Percentiles rank a stretch among this genome's conserved stretches.
Evolutionary conservation across 768 basidiomycete species (phyloP).

Genomic region (Lentinus brumalis): DNA sequence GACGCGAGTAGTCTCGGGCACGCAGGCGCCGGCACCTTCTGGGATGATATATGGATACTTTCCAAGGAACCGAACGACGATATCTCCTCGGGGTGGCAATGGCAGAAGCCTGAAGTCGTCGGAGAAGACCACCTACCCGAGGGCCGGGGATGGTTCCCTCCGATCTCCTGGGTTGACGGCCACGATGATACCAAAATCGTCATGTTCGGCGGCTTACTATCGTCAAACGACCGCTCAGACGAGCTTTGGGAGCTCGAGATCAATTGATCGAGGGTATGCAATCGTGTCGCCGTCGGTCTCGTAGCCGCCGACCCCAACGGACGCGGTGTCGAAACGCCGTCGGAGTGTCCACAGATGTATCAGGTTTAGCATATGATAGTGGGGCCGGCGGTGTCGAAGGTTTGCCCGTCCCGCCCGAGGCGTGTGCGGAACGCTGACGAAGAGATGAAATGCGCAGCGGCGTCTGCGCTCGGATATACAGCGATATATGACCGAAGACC

Average conservation of each 20-base stretch:
- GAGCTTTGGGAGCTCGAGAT: slow-evolving; percentile 45
- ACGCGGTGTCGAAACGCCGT: background rate
- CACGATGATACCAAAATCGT: slow-evolving; percentile 21
- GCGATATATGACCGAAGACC: background rate
- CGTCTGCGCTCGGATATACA: background rate
- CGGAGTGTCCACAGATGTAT: too few relatives aligned
- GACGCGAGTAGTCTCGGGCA: slow-evolving; percentile 40
- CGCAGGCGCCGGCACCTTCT: slow-evolving; percentile 42
- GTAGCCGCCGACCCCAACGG: background rate
- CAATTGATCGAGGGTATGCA: slow-evolving; percentile 4
- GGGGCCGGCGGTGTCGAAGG: background rate
- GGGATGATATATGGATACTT: slow-evolving; percentile 42
- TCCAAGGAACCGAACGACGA: slow-evolving; percentile 13
- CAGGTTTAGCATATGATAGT: background rate
- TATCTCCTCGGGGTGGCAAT: slow-evolving; percentile 21
- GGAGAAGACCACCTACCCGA: slow-evolving; percentile 28
- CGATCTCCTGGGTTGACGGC: slow-evolving; percentile 28
- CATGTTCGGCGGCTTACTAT: slow-evolving; percentile 41
- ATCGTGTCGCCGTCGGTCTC: too few relatives aligned
- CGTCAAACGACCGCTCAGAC: slow-evolving; percentile 42
- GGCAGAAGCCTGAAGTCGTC: slow-evolving; percentile 31
- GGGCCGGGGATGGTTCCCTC: slow-evolving; percentile 47
- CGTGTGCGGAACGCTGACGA: background rate
- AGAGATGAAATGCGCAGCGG: background rate
- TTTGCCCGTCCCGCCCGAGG: too few relatives aligned